Percentiles rank a stretch among this genome's conserved stretches.
Evolutionary conservation across 2,329 filamentous ascomycete species (phyloP).

Genomic region (Trichoderma oligosporum): DNA sequence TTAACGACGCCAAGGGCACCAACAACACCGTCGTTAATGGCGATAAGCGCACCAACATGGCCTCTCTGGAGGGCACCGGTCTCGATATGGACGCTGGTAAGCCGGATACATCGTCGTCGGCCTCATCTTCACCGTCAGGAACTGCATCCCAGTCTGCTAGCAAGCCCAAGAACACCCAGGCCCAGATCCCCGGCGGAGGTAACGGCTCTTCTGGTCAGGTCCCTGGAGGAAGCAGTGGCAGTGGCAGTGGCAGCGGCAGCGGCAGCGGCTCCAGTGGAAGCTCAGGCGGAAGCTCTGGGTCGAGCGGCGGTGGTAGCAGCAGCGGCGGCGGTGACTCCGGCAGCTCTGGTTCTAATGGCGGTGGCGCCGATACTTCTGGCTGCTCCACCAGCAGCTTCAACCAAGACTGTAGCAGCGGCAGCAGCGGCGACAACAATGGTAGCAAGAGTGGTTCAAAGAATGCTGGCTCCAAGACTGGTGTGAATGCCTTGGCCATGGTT

Average conservation of each 20-base stretch:
- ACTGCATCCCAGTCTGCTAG: conserved; percentile 21
- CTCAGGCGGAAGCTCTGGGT: conserved; percentile 22
- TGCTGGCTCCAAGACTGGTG: conserved; percentile 31
- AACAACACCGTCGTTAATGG: conserved; percentile 76
- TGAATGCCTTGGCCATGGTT: conserved; percentile 37
- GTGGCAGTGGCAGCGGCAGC: not conserved
- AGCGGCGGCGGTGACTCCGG: conserved; percentile 22
- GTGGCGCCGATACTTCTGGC: conserved; percentile 25
- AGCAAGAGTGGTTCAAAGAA: conserved; percentile 32
- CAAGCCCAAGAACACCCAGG: conserved; percentile 25
- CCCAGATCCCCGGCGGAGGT: conserved; percentile 32
- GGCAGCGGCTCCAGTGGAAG: conserved; percentile 26
- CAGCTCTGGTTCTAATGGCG: conserved; percentile 22
- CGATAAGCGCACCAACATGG: conserved; percentile 70
- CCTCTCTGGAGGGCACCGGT: conserved; percentile 77
- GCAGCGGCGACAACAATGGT: conserved; percentile 31
- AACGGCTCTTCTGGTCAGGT: conserved; percentile 27
- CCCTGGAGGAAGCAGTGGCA: conserved; percentile 20
- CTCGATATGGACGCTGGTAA: conserved; percentile 59
- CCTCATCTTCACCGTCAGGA: not conserved
- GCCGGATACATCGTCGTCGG: conserved; percentile 19
- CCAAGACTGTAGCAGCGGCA: conserved; percentile 35
- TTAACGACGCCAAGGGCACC: conserved; percentile 59
- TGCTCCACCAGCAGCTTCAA: conserved; percentile 41
- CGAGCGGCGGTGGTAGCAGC: conserved; percentile 18